These are phyloP conservation scores for Selaginella moellendorffii DNA, from an alignment of 75 land plant genomes.

Conservation along the genomic window DNA sequence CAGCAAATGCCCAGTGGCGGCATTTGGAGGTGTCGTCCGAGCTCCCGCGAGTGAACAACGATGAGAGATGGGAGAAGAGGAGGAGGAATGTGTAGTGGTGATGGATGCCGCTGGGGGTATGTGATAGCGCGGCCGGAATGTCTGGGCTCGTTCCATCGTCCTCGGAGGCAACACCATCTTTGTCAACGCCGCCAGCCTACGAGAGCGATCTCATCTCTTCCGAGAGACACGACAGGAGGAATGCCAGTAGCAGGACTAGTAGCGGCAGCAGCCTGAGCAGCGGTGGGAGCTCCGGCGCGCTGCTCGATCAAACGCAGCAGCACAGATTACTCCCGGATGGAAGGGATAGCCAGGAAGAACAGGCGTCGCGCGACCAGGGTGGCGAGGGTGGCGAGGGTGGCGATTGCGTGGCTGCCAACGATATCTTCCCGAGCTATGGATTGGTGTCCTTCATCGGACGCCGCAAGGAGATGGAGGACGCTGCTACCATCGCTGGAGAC, in stretches of 20 bases:
- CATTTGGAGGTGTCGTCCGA: not conserved
- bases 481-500: constrained; percentile 28
- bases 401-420: constrained; percentile 5
- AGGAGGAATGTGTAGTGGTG: not conserved
- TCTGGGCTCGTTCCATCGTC: not conserved
- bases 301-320: too few relatives aligned
- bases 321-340: too few relatives aligned
- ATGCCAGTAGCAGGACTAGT: too few relatives aligned
- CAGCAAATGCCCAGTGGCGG: not conserved
- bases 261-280: not conserved
- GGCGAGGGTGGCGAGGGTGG: not conserved
- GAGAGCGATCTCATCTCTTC: too few relatives aligned
- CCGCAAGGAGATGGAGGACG: constrained; percentile 85
- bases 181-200: too few relatives aligned
- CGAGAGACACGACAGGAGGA: too few relatives aligned
- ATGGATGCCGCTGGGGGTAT: not conserved
- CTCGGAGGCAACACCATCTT: too few relatives aligned
- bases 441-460: constrained; percentile 41
- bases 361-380: not conserved
- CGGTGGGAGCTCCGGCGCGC: too few relatives aligned
- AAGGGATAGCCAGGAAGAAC: too few relatives aligned
- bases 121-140: not conserved
- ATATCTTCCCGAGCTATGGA: constrained; percentile 27
- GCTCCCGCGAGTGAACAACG: not conserved
- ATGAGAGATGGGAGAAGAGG: not conserved